A percentile compares a stretch with the other conserved stretches of the same genome.
phyloP scores from a whole-genome alignment of 140 eudicot genomes.

The Stevia rebaudiana region DNA sequence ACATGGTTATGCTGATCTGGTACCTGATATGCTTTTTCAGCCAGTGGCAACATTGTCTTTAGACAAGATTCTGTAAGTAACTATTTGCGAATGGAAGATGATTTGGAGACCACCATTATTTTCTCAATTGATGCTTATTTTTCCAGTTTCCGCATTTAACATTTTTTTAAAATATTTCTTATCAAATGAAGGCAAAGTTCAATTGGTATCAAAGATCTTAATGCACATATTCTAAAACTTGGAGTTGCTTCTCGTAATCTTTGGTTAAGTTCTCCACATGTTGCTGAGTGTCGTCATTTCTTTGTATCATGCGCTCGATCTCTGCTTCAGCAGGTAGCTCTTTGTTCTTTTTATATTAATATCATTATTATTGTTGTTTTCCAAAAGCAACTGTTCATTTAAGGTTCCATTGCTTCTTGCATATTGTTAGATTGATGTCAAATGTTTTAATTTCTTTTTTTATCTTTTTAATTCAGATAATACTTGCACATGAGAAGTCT shows the following conservation, averaged over 20 bases:
- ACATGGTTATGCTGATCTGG: slow-evolving; percentile 30
- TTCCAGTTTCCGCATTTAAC: background rate
- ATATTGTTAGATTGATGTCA: background rate
- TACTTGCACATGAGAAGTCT: slow-evolving; percentile 68
- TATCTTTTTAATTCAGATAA: slow-evolving; percentile 46
- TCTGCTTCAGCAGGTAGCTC: slow-evolving; percentile 66
- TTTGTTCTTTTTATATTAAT: background rate
- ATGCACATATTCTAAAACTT: slow-evolving; percentile 55
- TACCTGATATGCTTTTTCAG: slow-evolving; percentile 63
- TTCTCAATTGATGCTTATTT: background rate
- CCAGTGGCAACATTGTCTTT: slow-evolving; percentile 54
- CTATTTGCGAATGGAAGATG: background rate
- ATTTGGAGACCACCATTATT: background rate
- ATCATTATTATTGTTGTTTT: background rate
- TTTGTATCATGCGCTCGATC: slow-evolving; percentile 49
- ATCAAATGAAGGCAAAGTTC: slow-evolving; percentile 32
- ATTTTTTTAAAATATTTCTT: slow-evolving; percentile 6
- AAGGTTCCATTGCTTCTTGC: background rate
- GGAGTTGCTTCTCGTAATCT: slow-evolving; percentile 61
- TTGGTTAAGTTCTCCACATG: slow-evolving; percentile 51
- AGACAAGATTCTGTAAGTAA: slow-evolving; percentile 51
- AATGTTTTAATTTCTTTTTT: background rate
- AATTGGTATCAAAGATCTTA: slow-evolving; percentile 47
- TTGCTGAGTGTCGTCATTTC: slow-evolving; percentile 32
- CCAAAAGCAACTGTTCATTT: slow-evolving; percentile 5